Conservation (phyloP, 1,284 basidiomycete genomes). For the Sporisorium scitamineum region DNA sequence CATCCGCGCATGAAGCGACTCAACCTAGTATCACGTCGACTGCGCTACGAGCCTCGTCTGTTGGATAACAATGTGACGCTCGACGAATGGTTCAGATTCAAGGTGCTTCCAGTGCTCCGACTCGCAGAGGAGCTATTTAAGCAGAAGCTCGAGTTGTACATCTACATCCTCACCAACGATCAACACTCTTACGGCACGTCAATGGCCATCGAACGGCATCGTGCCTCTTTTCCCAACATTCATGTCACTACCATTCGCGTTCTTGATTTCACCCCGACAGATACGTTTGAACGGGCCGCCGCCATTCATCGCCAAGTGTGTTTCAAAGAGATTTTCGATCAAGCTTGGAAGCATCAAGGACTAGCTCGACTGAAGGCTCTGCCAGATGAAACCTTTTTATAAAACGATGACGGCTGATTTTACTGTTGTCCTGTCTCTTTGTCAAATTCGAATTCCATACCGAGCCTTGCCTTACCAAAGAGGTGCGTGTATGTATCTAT, state of each 20-base stretch:
- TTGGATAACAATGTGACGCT: neutral
- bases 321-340: neutral
- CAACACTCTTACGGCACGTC: neutral
- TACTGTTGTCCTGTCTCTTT: no score
- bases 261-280: neutral
- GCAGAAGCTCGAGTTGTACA: neutral
- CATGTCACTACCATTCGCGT: neutral
- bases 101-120: neutral
- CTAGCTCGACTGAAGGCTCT: neutral
- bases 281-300: no score
- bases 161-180: slow-evolving; percentile 5
- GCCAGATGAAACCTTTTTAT: neutral
- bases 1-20: neutral
- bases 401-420: no score
- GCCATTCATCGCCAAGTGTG: neutral
- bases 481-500: no score
- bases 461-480: no score
- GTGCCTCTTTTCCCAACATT: neutral
- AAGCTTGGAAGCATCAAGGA: neutral
- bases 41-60: neutral
- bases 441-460: no score
- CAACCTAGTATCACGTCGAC: slow-evolving; percentile 2
- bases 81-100: neutral
- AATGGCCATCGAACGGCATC: neutral
- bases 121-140: neutral